Base-by-base conservation (phyloP, 805 yeast genomes). In the Huiozyma sinensis region DNA sequence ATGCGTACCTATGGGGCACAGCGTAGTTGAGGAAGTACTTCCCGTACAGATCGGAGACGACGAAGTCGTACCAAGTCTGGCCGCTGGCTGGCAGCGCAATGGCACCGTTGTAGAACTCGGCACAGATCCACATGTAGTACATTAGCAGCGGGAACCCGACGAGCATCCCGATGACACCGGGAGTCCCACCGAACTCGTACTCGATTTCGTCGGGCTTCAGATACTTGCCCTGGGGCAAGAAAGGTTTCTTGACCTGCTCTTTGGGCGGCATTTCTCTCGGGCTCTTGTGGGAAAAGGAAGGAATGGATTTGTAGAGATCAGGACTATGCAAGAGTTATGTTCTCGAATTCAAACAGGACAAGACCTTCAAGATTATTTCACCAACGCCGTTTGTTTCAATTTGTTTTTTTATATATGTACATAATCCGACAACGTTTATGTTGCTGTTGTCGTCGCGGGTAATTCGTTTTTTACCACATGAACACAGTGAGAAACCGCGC, bases 71-170 rank as follows among this genome's bases (percentile, higher is more conserved):
- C 76, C 75, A 81, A 35, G 69, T 64, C 32, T 71, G 71, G 6
- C 74, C 55, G 63, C 83, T 77, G 41, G 68, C 78, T 3, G 96
- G 96, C 63, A 71, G 66, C 27, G 95, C 87, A 29, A 85, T 72
- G 40, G 68, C 57, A 1, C 95, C 95, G 50, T 69, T 69, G 65
- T 87, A 86, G 63, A 82, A 88, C 49, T 76, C 75, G 42, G 92
- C 90, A 56, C 87, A 75, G 44, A 90, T 79, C 94, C 95, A 90
- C 92, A 92, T 83, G 67, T 92, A 92, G 73, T 82, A 86, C 98
- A 92, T 92, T 58, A 92, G 71, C 39, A 81, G 58, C 6, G 98
- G 98, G 68, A 92, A 92, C 3, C 95, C 95, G 38, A 77, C 60
- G 80, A 90, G 77, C 97, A 92, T 90, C 6, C 89, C 90, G 17